Conservation (phyloP, 176 grass and related monocot species). For the Musa beccarii region DNA sequence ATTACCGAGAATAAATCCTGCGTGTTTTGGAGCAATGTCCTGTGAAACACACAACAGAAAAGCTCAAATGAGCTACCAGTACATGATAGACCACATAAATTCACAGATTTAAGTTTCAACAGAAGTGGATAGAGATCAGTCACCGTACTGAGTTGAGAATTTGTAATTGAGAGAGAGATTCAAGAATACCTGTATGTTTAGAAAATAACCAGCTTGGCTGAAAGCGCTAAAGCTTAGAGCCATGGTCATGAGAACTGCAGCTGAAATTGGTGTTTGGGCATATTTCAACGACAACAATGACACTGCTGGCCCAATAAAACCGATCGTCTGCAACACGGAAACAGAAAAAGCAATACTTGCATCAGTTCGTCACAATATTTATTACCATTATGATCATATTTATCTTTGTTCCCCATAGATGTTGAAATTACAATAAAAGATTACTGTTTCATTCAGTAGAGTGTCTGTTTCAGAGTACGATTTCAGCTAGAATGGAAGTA, state of each 20-base stretch:
- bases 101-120: neutral
- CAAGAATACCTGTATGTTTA: conserved; percentile 69
- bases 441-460: neutral
- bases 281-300: conserved; percentile 64
- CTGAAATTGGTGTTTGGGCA: conserved; percentile 55
- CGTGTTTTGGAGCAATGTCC: conserved; percentile 88
- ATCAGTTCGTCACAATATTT: neutral
- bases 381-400: neutral
- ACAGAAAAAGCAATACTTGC: neutral
- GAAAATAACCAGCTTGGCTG: conserved; percentile 85
- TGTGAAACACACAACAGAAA: conserved; percentile 19
- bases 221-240: conserved; percentile 89
- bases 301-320: conserved; percentile 68
- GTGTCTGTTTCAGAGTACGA: neutral
- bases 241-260: conserved; percentile 63
- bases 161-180: neutral
- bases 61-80: neutral
- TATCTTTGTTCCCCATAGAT: neutral
- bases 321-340: conserved; percentile 60
- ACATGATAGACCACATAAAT: neutral
- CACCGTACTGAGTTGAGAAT: no score
- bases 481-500: neutral
- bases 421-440: neutral
- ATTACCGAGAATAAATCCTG: conserved; percentile 82
- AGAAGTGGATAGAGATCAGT: no score